Evolutionary conservation across 495 filamentous ascomycete genomes (phyloP).

Genomic region (Daldinia bambusicola): DNA sequence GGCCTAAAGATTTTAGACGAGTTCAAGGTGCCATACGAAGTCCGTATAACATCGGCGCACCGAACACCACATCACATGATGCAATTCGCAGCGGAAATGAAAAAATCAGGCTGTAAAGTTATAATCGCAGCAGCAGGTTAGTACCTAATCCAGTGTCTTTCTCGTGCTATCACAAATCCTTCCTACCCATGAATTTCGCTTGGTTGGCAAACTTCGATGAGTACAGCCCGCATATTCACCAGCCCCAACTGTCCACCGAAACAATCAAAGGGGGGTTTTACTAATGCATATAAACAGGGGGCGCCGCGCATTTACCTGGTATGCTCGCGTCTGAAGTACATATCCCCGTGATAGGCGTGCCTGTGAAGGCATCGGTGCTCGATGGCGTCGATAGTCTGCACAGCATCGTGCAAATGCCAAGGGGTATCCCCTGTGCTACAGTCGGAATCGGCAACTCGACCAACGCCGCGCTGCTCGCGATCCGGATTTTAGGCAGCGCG

Average conservation of each 20-base stretch:
- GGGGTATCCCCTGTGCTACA: slow-evolving; percentile 57
- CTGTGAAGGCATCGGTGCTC: slow-evolving; percentile 84
- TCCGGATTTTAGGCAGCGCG: slow-evolving; percentile 78
- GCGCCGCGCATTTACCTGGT: slow-evolving; percentile 90
- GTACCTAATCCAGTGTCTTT: slow-evolving; percentile 1
- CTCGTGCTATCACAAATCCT: background rate
- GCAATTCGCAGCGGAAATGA: slow-evolving; percentile 74
- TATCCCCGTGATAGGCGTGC: slow-evolving; percentile 93
- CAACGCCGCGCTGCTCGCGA: slow-evolving; percentile 91
- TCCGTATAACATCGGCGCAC: slow-evolving; percentile 93
- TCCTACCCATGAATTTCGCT: background rate
- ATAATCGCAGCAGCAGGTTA: slow-evolving; percentile 86
- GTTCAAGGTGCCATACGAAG: slow-evolving; percentile 78
- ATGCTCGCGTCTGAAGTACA: slow-evolving; percentile 88
- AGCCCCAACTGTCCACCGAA: background rate
- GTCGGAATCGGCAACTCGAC: slow-evolving; percentile 92
- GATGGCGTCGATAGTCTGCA: slow-evolving; percentile 91
- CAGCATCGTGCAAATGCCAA: slow-evolving; percentile 94
- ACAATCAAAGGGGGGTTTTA: background rate
- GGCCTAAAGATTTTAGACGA: slow-evolving; percentile 79
- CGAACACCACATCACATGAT: slow-evolving; percentile 88
- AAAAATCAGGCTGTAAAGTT: slow-evolving; percentile 77
- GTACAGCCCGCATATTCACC: no score
- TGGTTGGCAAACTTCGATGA: no score
- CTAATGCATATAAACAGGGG: slow-evolving; percentile 59